Base-by-base conservation (phyloP, 495 filamentous ascomycete genomes). In the Penicillium manginii region DNA sequence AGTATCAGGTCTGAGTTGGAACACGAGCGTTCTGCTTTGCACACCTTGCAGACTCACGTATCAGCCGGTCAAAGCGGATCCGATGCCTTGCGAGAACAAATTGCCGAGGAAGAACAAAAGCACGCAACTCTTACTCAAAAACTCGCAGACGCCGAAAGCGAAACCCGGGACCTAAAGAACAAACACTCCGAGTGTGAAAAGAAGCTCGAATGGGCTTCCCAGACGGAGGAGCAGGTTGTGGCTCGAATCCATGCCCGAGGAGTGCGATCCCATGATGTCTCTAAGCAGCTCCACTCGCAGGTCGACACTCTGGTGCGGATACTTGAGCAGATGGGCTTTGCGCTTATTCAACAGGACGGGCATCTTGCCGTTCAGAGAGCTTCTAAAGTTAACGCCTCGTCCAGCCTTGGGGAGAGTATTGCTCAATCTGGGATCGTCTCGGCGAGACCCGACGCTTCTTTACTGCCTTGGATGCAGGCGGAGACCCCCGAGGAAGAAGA, bases 321-420 rank as follows among this genome's bases (percentile, higher is more conserved):
- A 45, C 83, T 99, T 1, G 92, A 97, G 66, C 83, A 89, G 31
- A 76, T 98, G 3, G 92, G 93, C 12, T 96, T 92, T 66, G 85
- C 88, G 0, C 77, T 97, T 29, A 84, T 87, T 14, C 86, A 90
- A 23, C 86, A 88, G 56, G 89, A 91, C 47, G 84, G 83, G 21
- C 81, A 77, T 19, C 91, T 97, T 78, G 67, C 85, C 12, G 86
- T 98, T 35, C 89, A 96, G 59, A 88, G 84, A 53, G 85, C 78
- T 55, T 93, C 74, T 67, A 96, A 80, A 80, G 84, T 75, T 67
- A 86, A 61, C 73, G 87, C 78, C 23, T 74, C 82, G 10, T 86
- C 86, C 75, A 66, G 70, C 56, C 64, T 75, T 66, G 69, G 89
- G 51, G 85, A 86, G 22, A 81, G 78, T n/a, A 81, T 88, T 54